These are phyloP conservation scores for Mycosphaerella sp. DNA, from an alignment of 2,329 filamentous ascomycete genomes.

Conservation along the genomic window DNA sequence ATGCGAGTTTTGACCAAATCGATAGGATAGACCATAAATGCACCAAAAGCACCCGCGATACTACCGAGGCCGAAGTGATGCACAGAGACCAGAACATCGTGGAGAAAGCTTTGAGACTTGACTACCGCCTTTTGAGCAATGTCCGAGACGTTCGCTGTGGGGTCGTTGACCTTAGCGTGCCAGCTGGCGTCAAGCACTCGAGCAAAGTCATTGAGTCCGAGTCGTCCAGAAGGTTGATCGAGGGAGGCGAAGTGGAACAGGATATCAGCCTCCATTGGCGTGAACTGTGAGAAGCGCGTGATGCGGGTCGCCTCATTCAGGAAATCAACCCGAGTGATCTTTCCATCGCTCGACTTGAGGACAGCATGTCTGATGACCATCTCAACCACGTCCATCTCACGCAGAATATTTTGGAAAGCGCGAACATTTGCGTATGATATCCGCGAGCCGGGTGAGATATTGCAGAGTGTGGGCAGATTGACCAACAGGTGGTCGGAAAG, in stretches of 20 bases:
- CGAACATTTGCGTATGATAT: constrained; percentile 97
- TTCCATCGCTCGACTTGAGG: constrained; percentile 74
- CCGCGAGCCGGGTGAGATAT: constrained; percentile 84
- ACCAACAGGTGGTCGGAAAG: constrained; percentile 91
- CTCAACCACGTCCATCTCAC: constrained; percentile 96
- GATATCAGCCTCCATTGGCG: constrained; percentile 97
- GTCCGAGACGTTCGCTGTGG: constrained; percentile 43
- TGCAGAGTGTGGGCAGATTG: constrained; percentile 87
- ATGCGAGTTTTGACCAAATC: constrained; percentile 97
- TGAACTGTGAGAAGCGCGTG: constrained; percentile 92
- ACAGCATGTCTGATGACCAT: constrained; percentile 84
- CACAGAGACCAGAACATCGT: constrained; percentile 63
- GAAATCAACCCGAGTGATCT: constrained; percentile 91
- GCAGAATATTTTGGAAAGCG: constrained; percentile 96
- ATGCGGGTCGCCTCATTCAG: constrained; percentile 85
- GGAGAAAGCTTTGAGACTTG: constrained; percentile 52
- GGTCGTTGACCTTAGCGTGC: constrained; percentile 53
- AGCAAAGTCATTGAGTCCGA: constrained; percentile 77
- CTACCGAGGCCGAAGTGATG: constrained; percentile 90
- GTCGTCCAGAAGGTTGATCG: constrained; percentile 78
- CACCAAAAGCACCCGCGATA: constrained; percentile 89
- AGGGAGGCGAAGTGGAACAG: constrained; percentile 97
- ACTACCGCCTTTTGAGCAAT: constrained; percentile 49
- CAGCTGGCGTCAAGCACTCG: constrained; percentile 94
- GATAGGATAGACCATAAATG: constrained; percentile 99